A percentile compares a stretch with the other conserved stretches of the same genome.
Evolutionary conservation across 2,329 filamentous ascomycete species (phyloP).

Genomic region (Aspergillus thermomutatus): DNA sequence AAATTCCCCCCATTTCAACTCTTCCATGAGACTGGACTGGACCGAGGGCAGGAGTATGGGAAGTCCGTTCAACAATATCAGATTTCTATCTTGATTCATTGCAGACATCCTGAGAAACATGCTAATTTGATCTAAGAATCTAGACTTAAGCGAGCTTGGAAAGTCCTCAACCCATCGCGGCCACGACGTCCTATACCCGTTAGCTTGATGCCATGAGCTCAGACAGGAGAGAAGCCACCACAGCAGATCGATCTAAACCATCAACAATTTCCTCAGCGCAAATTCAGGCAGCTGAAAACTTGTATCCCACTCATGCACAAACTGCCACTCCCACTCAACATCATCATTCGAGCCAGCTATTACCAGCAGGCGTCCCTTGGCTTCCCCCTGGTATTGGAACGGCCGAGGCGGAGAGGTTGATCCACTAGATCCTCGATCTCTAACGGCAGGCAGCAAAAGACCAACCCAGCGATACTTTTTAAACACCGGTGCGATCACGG

Average conservation of each 20-base stretch:
- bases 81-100: too few species aligned
- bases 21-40: too few species aligned
- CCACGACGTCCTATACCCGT: too few species aligned
- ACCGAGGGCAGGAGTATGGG: too few species aligned
- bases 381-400: slow-evolving; percentile 6
- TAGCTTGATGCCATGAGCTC: too few species aligned
- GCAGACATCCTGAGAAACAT: too few species aligned
- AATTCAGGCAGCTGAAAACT: slow-evolving; percentile 8
- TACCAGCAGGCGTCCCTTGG: slow-evolving; percentile 2
- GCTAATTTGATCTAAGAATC: too few species aligned
- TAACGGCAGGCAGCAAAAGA: slow-evolving; percentile 1
- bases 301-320: slow-evolving; percentile 9
- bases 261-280: slow-evolving; percentile 1
- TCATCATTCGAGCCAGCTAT: slow-evolving; percentile 2
- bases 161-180: too few species aligned
- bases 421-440: not conserved
- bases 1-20: too few species aligned
- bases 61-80: too few species aligned
- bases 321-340: slow-evolving; percentile 8
- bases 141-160: too few species aligned
- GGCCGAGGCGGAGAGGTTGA: not conserved
- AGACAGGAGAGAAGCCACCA: too few species aligned
- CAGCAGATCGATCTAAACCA: slow-evolving; percentile 3
- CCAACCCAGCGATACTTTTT: slow-evolving; percentile 5
- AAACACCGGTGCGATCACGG: slow-evolving; percentile 1